Conservation (phyloP, 352 stramenopile genomes). For the Pythium angustatum region DNA sequence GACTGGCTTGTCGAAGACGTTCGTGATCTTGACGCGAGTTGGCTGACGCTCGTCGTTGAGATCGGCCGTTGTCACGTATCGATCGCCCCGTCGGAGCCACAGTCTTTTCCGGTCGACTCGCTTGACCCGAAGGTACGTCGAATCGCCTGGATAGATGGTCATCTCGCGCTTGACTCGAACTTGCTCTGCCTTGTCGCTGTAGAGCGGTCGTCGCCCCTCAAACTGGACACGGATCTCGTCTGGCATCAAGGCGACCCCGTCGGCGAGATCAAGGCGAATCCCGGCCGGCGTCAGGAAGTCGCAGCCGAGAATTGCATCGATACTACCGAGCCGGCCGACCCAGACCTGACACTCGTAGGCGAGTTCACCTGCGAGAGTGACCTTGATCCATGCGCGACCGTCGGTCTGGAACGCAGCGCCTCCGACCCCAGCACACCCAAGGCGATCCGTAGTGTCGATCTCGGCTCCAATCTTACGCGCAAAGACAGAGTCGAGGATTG, state of each 20-base stretch:
- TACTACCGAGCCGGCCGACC: constrained; percentile 5
- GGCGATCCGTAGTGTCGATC: too few relatives aligned
- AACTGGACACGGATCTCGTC: constrained; percentile 15
- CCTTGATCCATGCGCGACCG: constrained; percentile 12
- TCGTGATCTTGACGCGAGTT: background rate
- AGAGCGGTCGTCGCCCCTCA: constrained; percentile 9
- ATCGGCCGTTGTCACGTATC: constrained; percentile 3
- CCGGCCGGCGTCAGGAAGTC: constrained; percentile 25
- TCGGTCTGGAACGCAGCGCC: constrained; percentile 7
- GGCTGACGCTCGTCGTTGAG: background rate
- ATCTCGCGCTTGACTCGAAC: constrained; percentile 8
- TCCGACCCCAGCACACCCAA: too few relatives aligned
- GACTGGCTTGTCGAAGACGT: background rate
- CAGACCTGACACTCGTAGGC: constrained; percentile 17
- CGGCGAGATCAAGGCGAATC: constrained; percentile 19
- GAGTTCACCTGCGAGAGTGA: constrained; percentile 14
- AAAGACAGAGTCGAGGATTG: constrained; percentile 18
- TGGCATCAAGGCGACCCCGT: constrained; percentile 14
- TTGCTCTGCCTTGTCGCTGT: constrained; percentile 20
- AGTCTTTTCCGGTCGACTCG: background rate
- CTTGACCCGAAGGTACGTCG: background rate
- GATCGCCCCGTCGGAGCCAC: constrained; percentile 13
- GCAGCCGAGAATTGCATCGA: constrained; percentile 14
- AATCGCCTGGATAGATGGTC: constrained; percentile 1
- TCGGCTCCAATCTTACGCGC: constrained; percentile 11